A percentile compares a stretch with the other conserved stretches of the same genome.
Conservation (phyloP, 805 yeast species). For the Metschnikowia amazonensis region DNA sequence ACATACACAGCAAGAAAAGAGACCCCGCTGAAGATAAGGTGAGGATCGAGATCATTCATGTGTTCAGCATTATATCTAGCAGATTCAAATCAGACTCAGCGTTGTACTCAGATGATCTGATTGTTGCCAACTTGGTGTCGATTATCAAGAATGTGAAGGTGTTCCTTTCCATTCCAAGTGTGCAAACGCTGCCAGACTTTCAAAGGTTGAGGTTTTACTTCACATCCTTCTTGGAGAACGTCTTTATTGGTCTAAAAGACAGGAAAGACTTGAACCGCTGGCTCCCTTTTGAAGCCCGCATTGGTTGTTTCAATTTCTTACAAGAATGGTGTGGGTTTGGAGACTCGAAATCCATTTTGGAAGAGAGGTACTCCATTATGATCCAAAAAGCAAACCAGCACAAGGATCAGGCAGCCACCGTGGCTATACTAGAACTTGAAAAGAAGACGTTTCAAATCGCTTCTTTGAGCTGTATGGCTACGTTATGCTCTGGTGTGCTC, state of each 20-base stretch:
- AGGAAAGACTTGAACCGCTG: constrained; percentile 43
- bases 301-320: constrained; percentile 73
- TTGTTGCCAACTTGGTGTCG: constrained; percentile 57
- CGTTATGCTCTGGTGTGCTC: constrained; percentile 72
- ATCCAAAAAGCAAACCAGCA: constrained; percentile 38
- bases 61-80: constrained; percentile 64
- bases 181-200: constrained; percentile 64
- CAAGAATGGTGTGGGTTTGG: constrained; percentile 97
- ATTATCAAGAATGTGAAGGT: constrained; percentile 60
- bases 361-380: constrained; percentile 62
- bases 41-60: constrained; percentile 74
- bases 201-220: constrained; percentile 80
- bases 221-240: constrained; percentile 73
- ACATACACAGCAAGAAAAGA: constrained; percentile 31
- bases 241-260: constrained; percentile 54
- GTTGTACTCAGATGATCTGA: constrained; percentile 63
- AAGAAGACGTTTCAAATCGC: constrained; percentile 64
- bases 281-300: constrained; percentile 84
- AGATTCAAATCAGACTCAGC: constrained; percentile 48
- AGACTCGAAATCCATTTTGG: constrained; percentile 52
- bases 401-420: constrained; percentile 47
- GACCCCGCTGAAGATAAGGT: constrained; percentile 41
- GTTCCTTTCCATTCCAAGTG: constrained; percentile 51
- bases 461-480: constrained; percentile 80
- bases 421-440: constrained; percentile 79